Percentiles rank a stretch among this genome's conserved stretches.
These are phyloP conservation scores for Fusarium coicis DNA, from an alignment of 2,329 filamentous ascomycete species.

Conservation along the genomic window DNA sequence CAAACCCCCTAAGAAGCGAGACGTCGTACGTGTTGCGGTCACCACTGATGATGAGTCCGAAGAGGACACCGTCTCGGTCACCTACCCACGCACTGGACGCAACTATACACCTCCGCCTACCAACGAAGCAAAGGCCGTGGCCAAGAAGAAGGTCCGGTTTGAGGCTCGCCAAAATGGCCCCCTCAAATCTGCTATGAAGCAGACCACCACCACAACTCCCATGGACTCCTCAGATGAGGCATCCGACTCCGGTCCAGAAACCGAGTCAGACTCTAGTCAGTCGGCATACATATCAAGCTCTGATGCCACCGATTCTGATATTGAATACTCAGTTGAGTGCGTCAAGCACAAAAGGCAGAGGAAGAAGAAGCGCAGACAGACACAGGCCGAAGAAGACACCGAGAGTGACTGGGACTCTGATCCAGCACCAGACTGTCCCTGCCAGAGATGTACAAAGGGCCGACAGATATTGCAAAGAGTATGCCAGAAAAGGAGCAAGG, in stretches of 20 bases:
- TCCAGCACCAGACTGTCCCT: conserved; percentile 49
- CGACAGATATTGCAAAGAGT: conserved; percentile 37
- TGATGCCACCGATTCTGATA: conserved; percentile 30
- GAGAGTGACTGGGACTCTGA: conserved; percentile 48
- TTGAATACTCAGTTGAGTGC: conserved; percentile 27
- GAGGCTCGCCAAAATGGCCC: conserved; percentile 39
- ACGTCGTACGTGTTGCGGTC: conserved; percentile 55
- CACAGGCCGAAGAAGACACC: conserved; percentile 17
- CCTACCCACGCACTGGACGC: conserved; percentile 56
- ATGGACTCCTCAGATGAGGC: conserved; percentile 38
- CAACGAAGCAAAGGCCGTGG: conserved; percentile 18
- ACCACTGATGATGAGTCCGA: conserved; percentile 64
- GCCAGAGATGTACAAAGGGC: conserved; percentile 39
- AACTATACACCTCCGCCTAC: not conserved
- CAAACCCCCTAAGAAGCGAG: conserved; percentile 42
- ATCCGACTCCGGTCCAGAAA: conserved; percentile 34
- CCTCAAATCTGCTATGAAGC: conserved; percentile 42
- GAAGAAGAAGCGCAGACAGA: conserved; percentile 30
- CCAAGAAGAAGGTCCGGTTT: conserved; percentile 60
- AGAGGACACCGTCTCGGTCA: conserved; percentile 59
- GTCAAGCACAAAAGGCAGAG: conserved; percentile 17
- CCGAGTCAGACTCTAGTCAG: conserved; percentile 38
- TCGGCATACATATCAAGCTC: conserved; percentile 29
- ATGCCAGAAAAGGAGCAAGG: conserved; percentile 33
- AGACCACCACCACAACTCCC: conserved; percentile 25